phyloP scores from a whole-genome alignment of 2,329 filamentous ascomycete species.

The Paecilomyces sp. region DNA sequence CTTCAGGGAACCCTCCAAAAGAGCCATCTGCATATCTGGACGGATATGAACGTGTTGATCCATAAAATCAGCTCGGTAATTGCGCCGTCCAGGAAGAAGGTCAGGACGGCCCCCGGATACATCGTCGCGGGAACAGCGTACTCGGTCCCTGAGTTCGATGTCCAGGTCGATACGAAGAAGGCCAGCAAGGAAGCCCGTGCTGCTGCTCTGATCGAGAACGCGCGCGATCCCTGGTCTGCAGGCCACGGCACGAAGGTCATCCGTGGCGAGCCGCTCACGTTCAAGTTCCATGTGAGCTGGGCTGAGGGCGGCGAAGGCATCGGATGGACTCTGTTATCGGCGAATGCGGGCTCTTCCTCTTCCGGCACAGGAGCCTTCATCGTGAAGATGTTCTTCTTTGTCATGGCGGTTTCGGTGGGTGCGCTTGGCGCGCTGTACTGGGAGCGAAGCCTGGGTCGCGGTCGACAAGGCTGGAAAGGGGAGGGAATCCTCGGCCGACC shows the following conservation, averaged over 20 bases:
- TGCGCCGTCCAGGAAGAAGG: slow-evolving; percentile 40
- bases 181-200: slow-evolving; percentile 31
- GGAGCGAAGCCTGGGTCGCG: slow-evolving; percentile 22
- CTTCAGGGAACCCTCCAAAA: slow-evolving; percentile 82
- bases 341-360: background rate
- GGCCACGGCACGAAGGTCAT: slow-evolving; percentile 59
- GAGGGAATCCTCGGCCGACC: slow-evolving; percentile 43
- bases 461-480: slow-evolving; percentile 25
- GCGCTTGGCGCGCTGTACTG: slow-evolving; percentile 29
- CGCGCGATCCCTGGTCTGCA: slow-evolving; percentile 40
- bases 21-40: slow-evolving; percentile 84
- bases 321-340: slow-evolving; percentile 21
- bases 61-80: slow-evolving; percentile 44
- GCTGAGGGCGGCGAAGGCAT: slow-evolving; percentile 33
- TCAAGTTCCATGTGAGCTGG: slow-evolving; percentile 80
- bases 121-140: slow-evolving; percentile 86
- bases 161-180: slow-evolving; percentile 21
- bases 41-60: slow-evolving; percentile 80
- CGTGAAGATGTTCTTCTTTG: slow-evolving; percentile 26
- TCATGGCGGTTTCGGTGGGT: slow-evolving; percentile 27
- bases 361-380: slow-evolving; percentile 14
- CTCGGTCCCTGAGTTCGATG: slow-evolving; percentile 64
- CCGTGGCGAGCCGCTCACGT: slow-evolving; percentile 76
- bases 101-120: slow-evolving; percentile 53
- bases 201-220: slow-evolving; percentile 35